Conservation (phyloP, 2,329 filamentous ascomycete species). For the Escovopsis sp. region DNA sequence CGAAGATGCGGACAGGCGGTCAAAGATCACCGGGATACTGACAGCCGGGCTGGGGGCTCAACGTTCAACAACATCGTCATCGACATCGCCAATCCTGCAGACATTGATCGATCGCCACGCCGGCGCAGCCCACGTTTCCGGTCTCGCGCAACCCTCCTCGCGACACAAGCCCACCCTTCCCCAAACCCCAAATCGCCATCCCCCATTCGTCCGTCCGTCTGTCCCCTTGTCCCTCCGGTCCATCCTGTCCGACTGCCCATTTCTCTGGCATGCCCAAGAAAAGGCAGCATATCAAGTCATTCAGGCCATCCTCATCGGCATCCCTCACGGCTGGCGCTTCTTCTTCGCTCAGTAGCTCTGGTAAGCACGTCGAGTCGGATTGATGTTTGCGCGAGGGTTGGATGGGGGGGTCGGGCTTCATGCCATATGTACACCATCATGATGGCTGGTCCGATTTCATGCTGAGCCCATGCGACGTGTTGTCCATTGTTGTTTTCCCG, state of each 20-base stretch:
- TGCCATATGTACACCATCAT: too few relatives aligned
- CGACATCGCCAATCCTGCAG: background rate
- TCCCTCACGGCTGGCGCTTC: conserved; percentile 22
- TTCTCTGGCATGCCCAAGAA: conserved; percentile 46
- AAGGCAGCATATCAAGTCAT: conserved; percentile 38
- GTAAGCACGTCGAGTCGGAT: conserved; percentile 9
- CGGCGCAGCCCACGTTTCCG: background rate
- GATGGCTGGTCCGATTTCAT: too few relatives aligned
- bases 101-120: too few relatives aligned
- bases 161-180: conserved; percentile 2
- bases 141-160: background rate
- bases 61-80: background rate
- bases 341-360: conserved; percentile 13
- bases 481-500: background rate
- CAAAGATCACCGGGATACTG: too few relatives aligned
- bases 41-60: too few relatives aligned
- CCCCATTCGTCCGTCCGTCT: too few relatives aligned
- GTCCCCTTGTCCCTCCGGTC: too few relatives aligned
- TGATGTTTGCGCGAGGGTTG: too few relatives aligned
- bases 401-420: too few relatives aligned
- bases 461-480: background rate
- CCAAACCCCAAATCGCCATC: too few relatives aligned
- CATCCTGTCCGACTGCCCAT: background rate
- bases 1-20: too few relatives aligned
- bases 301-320: conserved; percentile 43